Evolutionary conservation across 192 early-diverging fungal species (phyloP), one percentile per base, ranked within the genome.

Genomic region (Linnemannia zychae): DNA sequence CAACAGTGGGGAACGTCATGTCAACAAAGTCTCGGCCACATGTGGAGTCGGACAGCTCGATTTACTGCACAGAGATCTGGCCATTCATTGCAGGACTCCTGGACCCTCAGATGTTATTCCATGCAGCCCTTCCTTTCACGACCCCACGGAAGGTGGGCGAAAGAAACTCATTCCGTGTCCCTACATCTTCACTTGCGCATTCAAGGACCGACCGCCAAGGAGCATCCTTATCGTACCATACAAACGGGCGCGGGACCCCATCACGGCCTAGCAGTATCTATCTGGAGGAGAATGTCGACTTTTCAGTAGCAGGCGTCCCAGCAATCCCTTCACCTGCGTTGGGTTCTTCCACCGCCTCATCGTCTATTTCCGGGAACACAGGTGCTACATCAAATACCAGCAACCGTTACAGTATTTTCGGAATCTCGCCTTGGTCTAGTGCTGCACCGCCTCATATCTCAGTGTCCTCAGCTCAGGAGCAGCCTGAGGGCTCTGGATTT

Each of bases 61-160:
- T 84, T 11, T 84, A 84, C 38, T 84, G 87, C 38, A 84, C 82
- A 15, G 82, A 88, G 50, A 77, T 88, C 7, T 84, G 82, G 87
- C 87, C 87, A 13, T 88, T 81, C 60, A 84, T 88, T 67, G 75
- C 74, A 31, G 68, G 53, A 13, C 82, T 88, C 24, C 74, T 47
- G 13, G 69, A 84, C 22, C 78, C 78, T 11, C 78, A 71, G 9
- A 63, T 67, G 7, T 69, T 84, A 18, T 84, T 84, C 50, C 74
- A 81, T 33, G 67, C 75, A 0, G 73, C 79, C 4, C 76, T 84
- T 24, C 76, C 82, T 2, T 88, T 88, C 34, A 81, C 78, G 4
- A 85, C 68, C 24, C 69, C 78, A 13, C 74, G 83, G 28, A 85
- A 85, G 47, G 68, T 85, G 20, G 83, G 83, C 9, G 78, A 85